Conservation (phyloP, 306 rosid species). For the Cyamopsis tetragonoloba region DNA sequence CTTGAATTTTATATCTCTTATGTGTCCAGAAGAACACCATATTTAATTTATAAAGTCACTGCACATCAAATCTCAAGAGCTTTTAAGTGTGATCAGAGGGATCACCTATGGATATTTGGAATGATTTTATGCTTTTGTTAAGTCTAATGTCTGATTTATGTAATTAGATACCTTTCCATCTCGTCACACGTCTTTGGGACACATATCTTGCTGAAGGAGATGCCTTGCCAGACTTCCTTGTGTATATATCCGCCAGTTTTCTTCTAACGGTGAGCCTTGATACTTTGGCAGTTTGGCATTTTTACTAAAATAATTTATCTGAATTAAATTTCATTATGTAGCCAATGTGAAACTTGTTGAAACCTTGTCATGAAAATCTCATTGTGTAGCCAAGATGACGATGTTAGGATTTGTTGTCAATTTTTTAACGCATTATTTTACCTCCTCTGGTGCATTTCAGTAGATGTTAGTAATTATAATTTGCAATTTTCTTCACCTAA, state of each 20-base stretch:
- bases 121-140: slow-evolving; percentile 22
- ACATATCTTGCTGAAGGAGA: slow-evolving; percentile 99
- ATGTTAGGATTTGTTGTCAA: not conserved
- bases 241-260: slow-evolving; percentile 95
- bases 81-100: not conserved
- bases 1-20: slow-evolving; percentile 3
- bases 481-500: not conserved
- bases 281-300: slow-evolving; percentile 3
- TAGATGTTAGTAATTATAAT: not conserved
- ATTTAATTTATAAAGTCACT: not conserved
- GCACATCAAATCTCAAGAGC: slow-evolving; percentile 3
- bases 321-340: slow-evolving; percentile 5
- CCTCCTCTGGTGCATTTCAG: not conserved
- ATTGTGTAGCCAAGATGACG: not conserved
- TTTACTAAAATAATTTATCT: not conserved
- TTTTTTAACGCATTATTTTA: not conserved
- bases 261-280: slow-evolving; percentile 77
- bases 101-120: not conserved
- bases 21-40: not conserved
- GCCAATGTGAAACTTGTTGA: not conserved
- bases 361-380: too few species aligned
- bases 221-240: slow-evolving; percentile 95
- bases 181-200: slow-evolving; percentile 97
- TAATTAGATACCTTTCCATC: slow-evolving; percentile 79
- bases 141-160: slow-evolving; percentile 32